Conservation (phyloP, 306 rosid species). For the Comarum palustre region DNA sequence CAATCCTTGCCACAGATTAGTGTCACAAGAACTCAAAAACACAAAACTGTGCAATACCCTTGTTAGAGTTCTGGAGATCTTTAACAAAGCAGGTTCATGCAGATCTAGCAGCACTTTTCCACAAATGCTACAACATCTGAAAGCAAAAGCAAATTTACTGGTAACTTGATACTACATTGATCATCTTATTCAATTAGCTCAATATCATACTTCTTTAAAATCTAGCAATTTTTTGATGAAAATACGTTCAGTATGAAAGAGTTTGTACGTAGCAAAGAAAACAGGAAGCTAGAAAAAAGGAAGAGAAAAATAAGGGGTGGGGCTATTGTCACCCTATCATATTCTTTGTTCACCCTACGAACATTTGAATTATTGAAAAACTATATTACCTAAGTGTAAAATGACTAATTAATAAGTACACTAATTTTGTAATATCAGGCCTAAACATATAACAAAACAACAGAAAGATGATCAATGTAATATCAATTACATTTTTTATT, state of each 20-base stretch:
- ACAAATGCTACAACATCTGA: conserved; percentile 32
- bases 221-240: background rate
- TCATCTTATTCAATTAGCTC: background rate
- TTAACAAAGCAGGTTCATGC: conserved; percentile 19
- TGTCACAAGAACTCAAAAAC: background rate
- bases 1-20: background rate
- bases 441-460: too few relatives aligned
- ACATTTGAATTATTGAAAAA: too few relatives aligned
- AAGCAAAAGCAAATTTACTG: background rate
- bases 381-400: too few relatives aligned
- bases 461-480: too few relatives aligned
- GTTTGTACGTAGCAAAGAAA: too few relatives aligned
- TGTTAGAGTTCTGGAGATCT: conserved; percentile 8
- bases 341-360: too few relatives aligned
- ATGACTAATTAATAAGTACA: too few relatives aligned
- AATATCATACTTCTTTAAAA: background rate
- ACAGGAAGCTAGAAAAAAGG: too few relatives aligned
- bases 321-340: too few relatives aligned
- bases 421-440: too few relatives aligned
- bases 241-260: background rate
- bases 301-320: too few relatives aligned
- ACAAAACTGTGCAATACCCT: background rate
- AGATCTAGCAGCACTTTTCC: conserved; percentile 33
- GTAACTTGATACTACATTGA: background rate
- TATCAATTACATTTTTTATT: too few relatives aligned